phyloP scores from a whole-genome alignment of 176 grass and related monocot species.

The Rhynchospora pubera region DNA sequence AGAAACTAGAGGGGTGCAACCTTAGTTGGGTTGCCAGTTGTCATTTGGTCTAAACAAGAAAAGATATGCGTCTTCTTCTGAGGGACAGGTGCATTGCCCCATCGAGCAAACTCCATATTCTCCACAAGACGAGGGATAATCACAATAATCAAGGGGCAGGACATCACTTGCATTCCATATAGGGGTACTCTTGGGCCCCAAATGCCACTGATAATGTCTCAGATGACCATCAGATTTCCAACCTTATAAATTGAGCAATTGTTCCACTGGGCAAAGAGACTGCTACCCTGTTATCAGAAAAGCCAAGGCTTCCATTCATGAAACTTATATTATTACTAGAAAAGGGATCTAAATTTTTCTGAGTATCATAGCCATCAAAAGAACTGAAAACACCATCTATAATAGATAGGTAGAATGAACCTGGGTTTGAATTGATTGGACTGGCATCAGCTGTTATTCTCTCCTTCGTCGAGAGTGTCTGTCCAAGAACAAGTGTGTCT shows the following conservation, averaged over 20 bases:
- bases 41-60: conserved; percentile 20
- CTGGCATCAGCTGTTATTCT: conserved; percentile 21
- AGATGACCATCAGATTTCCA: conserved; percentile 43
- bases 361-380: conserved; percentile 20
- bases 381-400: conserved; percentile 1
- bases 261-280: conserved; percentile 4
- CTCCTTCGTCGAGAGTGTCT: conserved; percentile 6
- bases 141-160: conserved; percentile 18
- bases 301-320: conserved; percentile 22
- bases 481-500: conserved; percentile 30
- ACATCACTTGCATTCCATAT: conserved; percentile 24
- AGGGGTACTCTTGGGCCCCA: neutral
- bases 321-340: neutral
- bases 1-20: conserved; percentile 7
- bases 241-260: conserved; percentile 29
- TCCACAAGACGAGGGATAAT: conserved; percentile 40
- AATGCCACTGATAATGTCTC: conserved; percentile 4
- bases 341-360: neutral
- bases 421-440: neutral
- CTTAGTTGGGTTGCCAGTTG: conserved; percentile 4
- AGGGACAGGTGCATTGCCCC: conserved; percentile 37
- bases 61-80: neutral
- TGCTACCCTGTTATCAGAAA: neutral
- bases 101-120: conserved; percentile 33
- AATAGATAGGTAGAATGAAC: conserved; percentile 22